Evolutionary conservation across 2,329 filamentous ascomycete genomes (phyloP), one percentile per base, ranked within the genome.

Genomic region (Tolypocladium tundrense): DNA sequence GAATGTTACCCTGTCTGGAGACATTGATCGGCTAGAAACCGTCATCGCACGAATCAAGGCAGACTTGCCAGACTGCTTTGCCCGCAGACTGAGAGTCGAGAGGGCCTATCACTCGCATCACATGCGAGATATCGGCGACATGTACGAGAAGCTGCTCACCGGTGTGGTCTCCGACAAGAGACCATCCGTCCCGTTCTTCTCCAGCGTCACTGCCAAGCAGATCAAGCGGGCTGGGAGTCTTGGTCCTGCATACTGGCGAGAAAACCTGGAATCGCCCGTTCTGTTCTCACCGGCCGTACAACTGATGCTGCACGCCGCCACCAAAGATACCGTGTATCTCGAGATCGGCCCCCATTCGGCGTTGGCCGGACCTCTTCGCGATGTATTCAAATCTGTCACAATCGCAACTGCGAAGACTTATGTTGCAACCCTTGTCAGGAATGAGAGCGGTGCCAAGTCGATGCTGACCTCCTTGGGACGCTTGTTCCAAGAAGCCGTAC

Each of bases 1-100:
- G 0, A 80, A 72, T 51, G 65, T 78, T 1, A 75, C 73, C 0
- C 55, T 74, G 0, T 68, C 67, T 4, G 72, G 72, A 0, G 66
- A 72, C 21, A 54, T 57, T 0, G 57, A 57, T 1, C 62, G 64
- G 7, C 24, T 57, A 14, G 51, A 57, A 1, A 41, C 31, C 2
- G 41, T 41, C 5, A 35, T 53, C 3, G n/a, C 39, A 4, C 27
- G 16, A 13, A 53, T 57, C 40, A 45, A 48, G 41, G 41, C 40
- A 1, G 51, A 45, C 8, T 1, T 4, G 35, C 55, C 55, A 3
- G 19, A 43, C 43, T 55, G 63, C 63, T 56, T 68, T 64, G 57
- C 64, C 64, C 62, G 61, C 37, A 3, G 56, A 33, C 21, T 55
- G 21, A 52, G 40, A n/a, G 60, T 60, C 16, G 58, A 60, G 48